Evolutionary conservation across 2,329 filamentous ascomycete genomes (phyloP).

Genomic region (Fusarium redolens): DNA sequence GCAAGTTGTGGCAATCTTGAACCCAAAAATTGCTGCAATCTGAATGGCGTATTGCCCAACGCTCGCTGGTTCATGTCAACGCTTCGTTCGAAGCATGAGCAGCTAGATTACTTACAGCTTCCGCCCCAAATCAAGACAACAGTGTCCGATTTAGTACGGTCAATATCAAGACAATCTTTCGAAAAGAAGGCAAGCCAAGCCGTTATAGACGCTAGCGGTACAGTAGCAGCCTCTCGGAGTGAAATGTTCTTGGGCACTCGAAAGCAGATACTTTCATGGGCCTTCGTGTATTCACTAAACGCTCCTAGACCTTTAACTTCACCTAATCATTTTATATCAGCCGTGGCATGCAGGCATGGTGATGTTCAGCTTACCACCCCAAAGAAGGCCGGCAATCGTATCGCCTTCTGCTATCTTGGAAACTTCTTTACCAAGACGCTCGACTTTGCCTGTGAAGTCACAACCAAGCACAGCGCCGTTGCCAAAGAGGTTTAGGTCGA

Average conservation of each 20-base stretch:
- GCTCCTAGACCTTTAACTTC: slow-evolving; percentile 50
- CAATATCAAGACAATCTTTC: slow-evolving; percentile 50
- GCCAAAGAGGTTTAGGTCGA: slow-evolving; percentile 52
- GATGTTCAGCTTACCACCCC: slow-evolving; percentile 42
- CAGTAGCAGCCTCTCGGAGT: slow-evolving; percentile 49
- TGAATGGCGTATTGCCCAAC: slow-evolving; percentile 54
- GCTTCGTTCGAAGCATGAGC: background rate
- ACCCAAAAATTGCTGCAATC: slow-evolving; percentile 47
- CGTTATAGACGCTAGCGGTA: slow-evolving; percentile 54
- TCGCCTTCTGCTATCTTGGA: slow-evolving; percentile 36
- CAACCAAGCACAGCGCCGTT: slow-evolving; percentile 52
- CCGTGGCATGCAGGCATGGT: background rate
- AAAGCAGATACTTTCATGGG: slow-evolving; percentile 56
- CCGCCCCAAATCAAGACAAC: slow-evolving; percentile 57
- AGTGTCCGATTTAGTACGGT: slow-evolving; percentile 18
- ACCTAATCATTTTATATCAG: slow-evolving; percentile 21
- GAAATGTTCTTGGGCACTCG: slow-evolving; percentile 49
- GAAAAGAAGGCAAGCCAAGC: slow-evolving; percentile 55
- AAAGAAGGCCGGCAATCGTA: slow-evolving; percentile 43
- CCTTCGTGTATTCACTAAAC: slow-evolving; percentile 54
- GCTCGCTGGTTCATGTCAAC: slow-evolving; percentile 46
- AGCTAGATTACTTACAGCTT: slow-evolving; percentile 50
- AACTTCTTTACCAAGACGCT: slow-evolving; percentile 45
- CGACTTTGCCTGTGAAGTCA: slow-evolving; percentile 53
- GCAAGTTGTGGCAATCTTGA: slow-evolving; percentile 52